Conservation (phyloP, 2,329 filamentous ascomycete species). For the Microdochium trichocladiopsis region DNA sequence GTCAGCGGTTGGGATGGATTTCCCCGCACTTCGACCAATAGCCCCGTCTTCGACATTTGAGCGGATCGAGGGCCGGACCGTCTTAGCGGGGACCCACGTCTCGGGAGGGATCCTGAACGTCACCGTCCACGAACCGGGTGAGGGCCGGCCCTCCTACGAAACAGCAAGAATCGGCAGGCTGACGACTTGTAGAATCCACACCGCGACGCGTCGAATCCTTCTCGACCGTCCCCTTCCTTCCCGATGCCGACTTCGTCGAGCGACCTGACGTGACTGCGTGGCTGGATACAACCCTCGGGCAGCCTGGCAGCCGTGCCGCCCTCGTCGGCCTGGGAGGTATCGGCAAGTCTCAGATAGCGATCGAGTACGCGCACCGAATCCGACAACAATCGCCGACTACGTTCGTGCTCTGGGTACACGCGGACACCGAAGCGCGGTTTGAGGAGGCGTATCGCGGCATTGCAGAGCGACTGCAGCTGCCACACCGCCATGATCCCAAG, state of each 20-base stretch:
- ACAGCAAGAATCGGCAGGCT: not conserved
- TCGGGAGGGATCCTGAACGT: not conserved
- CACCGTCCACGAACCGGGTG: not conserved
- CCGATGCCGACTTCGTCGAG: slow-evolving; percentile 14
- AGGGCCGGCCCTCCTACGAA: not conserved
- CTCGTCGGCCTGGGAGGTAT: no score
- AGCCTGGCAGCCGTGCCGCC: slow-evolving; percentile 7
- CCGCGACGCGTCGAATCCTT: not conserved
- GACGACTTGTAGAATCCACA: no score
- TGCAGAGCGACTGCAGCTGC: no score
- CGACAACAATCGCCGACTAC: not conserved
- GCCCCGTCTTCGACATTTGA: not conserved
- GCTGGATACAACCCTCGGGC: slow-evolving; percentile 5
- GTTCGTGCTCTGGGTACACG: not conserved
- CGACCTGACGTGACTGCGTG: slow-evolving; percentile 6
- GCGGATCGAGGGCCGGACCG: no score
- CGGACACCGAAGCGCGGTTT: not conserved
- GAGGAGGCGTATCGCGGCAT: not conserved
- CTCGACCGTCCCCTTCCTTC: slow-evolving; percentile 12
- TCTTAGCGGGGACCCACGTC: not conserved
- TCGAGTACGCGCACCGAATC: no score
- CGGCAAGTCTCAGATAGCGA: no score
- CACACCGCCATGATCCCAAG: no score
- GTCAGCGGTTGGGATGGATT: not conserved
- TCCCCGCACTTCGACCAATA: not conserved